phyloP scores from a whole-genome alignment of 2,329 filamentous ascomycete species.

The Fusarium dlaminii region DNA sequence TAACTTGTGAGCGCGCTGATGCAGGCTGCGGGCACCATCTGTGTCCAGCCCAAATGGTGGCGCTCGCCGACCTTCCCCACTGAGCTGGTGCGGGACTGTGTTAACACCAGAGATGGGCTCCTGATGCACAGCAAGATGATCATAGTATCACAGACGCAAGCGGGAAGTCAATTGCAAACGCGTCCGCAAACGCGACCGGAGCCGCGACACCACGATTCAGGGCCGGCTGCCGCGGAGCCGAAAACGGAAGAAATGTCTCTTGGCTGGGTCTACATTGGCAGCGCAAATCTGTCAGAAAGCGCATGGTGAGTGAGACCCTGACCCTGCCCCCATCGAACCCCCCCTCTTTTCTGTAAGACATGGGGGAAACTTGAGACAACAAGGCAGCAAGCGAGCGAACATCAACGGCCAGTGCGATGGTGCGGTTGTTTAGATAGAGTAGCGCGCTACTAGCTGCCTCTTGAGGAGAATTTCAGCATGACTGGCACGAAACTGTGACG shows the following conservation, averaged over 20 bases:
- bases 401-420: constrained; percentile 31
- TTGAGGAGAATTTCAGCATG: constrained; percentile 24
- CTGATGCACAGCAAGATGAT: constrained; percentile 90
- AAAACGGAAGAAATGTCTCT: constrained; percentile 35
- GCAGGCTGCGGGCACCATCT: constrained; percentile 85
- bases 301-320: constrained; percentile 72
- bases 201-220: constrained; percentile 16
- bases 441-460: constrained; percentile 29
- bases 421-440: constrained; percentile 19
- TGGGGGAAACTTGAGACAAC: constrained; percentile 37
- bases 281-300: constrained; percentile 90
- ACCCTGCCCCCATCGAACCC: not conserved
- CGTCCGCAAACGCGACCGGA: constrained; percentile 22
- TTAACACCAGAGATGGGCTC: constrained; percentile 74
- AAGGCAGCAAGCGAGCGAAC: constrained; percentile 34
- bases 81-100: constrained; percentile 76
- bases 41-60: constrained; percentile 79
- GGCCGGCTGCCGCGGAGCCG: constrained; percentile 24
- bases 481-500: constrained; percentile 32
- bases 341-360: constrained; percentile 35
- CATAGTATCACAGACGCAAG: constrained; percentile 51
- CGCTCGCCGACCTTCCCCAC: constrained; percentile 74
- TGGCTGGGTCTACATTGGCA: constrained; percentile 88
- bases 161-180: constrained; percentile 22
- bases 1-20: constrained; percentile 41